These are phyloP conservation scores for Trypanosoma caninum DNA, from an alignment of 208 protist genomes.

Conservation along the genomic window DNA sequence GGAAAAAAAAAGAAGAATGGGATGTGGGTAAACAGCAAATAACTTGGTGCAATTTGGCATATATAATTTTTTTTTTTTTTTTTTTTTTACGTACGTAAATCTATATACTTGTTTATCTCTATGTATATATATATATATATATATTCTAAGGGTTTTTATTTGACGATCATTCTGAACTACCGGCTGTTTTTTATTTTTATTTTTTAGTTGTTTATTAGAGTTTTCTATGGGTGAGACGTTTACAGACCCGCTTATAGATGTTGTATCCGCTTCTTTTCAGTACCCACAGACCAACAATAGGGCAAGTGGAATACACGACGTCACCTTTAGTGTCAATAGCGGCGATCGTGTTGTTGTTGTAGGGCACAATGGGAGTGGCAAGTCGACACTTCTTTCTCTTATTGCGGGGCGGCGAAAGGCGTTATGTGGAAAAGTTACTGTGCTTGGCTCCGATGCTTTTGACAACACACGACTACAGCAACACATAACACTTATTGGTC, in stretches of 20 bases:
- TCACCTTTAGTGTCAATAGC: conserved; percentile 34
- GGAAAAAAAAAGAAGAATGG: no score
- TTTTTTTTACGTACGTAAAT: no score
- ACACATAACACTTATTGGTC: conserved; percentile 51
- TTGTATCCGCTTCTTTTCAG: conserved; percentile 35
- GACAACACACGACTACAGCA: conserved; percentile 66
- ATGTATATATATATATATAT: no score
- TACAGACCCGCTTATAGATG: conserved; percentile 27
- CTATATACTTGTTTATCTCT: no score
- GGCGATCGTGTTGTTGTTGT: conserved; percentile 91
- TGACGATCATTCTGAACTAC: no score
- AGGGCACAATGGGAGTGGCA: conserved; percentile 95
- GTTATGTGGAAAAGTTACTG: conserved; percentile 41
- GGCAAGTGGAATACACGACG: conserved; percentile 25
- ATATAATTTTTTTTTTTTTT: no score
- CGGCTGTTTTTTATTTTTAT: no score
- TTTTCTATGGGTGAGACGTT: conserved; percentile 5
- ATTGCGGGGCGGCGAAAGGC: conserved; percentile 78
- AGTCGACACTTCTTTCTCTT: conserved; percentile 94
- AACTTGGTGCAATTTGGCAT: no score
- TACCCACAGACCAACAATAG: conserved; percentile 28
- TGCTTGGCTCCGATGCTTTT: conserved; percentile 68
- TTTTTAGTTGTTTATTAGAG: no score
- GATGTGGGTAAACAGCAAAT: no score
- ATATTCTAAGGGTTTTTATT: no score